Conservation (phyloP, 177 flowering plant species). For the Telopea speciosissima region DNA sequence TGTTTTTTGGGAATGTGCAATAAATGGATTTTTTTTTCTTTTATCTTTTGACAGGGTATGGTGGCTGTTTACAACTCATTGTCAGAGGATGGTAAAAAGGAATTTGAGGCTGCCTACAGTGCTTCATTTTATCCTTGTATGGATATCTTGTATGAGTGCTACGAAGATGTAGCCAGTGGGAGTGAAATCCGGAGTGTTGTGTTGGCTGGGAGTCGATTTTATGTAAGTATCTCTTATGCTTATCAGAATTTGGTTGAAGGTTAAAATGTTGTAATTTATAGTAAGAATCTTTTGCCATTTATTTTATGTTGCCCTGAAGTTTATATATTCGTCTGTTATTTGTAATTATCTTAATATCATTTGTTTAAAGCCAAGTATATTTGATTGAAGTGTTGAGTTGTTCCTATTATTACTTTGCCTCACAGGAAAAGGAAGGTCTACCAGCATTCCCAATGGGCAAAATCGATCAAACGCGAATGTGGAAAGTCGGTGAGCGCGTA, state of each 20-base stretch:
- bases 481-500: constrained; percentile 94
- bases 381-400: neutral
- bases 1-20: neutral
- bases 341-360: neutral
- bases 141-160: constrained; percentile 91
- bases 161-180: constrained; percentile 92
- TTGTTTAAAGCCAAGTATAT: neutral
- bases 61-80: constrained; percentile 73
- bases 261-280: neutral
- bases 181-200: constrained; percentile 93
- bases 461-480: constrained; percentile 93
- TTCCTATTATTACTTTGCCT: neutral
- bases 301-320: neutral
- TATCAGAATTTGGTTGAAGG: neutral
- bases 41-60: constrained; percentile 64
- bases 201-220: constrained; percentile 92
- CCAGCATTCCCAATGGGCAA: constrained; percentile 99
- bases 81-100: constrained; percentile 67
- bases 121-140: constrained; percentile 92
- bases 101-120: constrained; percentile 85
- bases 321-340: neutral
- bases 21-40: neutral
- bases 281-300: neutral
- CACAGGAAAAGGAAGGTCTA: constrained; percentile 88
- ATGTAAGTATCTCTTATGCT: constrained; percentile 37